Evolutionary conservation across 345 rosid species (phyloP).

Genomic region (Citrus unshiu): DNA sequence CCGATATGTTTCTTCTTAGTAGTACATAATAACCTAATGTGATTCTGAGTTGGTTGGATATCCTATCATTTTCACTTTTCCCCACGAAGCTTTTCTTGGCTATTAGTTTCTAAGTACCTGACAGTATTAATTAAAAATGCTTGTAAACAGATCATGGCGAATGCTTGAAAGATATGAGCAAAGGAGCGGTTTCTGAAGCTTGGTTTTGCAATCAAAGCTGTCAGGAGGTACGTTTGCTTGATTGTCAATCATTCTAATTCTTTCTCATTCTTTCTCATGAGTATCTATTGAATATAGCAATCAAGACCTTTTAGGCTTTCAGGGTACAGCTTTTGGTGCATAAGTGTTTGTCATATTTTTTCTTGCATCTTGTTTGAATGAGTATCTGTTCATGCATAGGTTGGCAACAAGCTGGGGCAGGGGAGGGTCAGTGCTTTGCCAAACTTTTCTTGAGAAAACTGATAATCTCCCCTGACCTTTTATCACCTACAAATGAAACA

Average conservation of each 20-base stretch:
- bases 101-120: constrained; percentile 16
- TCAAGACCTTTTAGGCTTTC: background rate
- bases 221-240: constrained; percentile 51
- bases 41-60: background rate
- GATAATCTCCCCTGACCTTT: background rate
- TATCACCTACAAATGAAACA: background rate
- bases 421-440: background rate
- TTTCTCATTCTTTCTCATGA: background rate
- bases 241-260: constrained; percentile 3
- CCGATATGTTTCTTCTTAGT: background rate
- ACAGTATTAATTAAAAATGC: constrained; percentile 4
- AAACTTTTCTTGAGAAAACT: background rate
- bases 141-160: constrained; percentile 63
- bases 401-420: background rate
- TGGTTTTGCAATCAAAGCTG: constrained; percentile 74
- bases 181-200: constrained; percentile 42
- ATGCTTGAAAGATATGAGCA: constrained; percentile 44
- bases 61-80: background rate
- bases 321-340: constrained; percentile 6
- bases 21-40: background rate
- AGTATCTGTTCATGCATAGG: background rate
- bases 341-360: background rate
- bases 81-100: background rate
- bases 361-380: constrained; percentile 1
- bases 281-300: constrained; percentile 6